Evolutionary conservation across 106 monocot genomes (phyloP), one percentile per base, ranked within the genome.

Genomic region (Acanthochlamys bracteata): DNA sequence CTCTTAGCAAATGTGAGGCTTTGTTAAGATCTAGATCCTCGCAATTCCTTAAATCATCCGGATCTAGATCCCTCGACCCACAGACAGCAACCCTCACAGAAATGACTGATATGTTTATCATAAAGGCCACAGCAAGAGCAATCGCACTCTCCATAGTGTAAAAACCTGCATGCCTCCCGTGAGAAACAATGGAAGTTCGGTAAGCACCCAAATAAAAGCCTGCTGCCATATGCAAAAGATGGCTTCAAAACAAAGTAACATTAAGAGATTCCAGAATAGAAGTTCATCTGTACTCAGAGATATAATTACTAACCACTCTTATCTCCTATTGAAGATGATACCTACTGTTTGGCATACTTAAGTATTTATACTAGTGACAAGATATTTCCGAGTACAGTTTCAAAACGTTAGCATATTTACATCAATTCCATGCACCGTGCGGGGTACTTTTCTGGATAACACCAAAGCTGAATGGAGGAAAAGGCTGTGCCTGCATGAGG

Each of bases 391-490:
- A 33, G 33, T 33, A 33, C 33, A 33, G 55, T 21, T 55, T 55
- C 55, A 13, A 21, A 55, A 20, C 8, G 16, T 3, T 55, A 55
- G 20, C 20, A 25, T 33, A 33, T 20, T 74, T 78, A 90, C 94
- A 66, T 78, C 84, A 66, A 90, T 87, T 73, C 94, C 94, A 68
- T 77, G 77, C 67, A 90, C 75, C 59, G 94, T 82, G n/a, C 84
- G 81, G 53, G 94, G 84, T 20, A 95, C 78, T 78, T 80, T 95
- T 61, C 94, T 95, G 15, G 94, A 90, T 40, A 95, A 73, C 15
- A 95, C 94, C 63, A 95, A 74, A 56, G 94, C 94, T 24, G 94
- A 95, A 77, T 95, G 94, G 33, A 95, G 94, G 53, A 95, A 95
- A 49, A 95, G 83, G 63, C 90, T 95, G 75, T 95, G 94, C 64